These are phyloP conservation scores for Hypocreales sp. DNA, from an alignment of 2,329 filamentous ascomycete genomes.

Conservation along the genomic window DNA sequence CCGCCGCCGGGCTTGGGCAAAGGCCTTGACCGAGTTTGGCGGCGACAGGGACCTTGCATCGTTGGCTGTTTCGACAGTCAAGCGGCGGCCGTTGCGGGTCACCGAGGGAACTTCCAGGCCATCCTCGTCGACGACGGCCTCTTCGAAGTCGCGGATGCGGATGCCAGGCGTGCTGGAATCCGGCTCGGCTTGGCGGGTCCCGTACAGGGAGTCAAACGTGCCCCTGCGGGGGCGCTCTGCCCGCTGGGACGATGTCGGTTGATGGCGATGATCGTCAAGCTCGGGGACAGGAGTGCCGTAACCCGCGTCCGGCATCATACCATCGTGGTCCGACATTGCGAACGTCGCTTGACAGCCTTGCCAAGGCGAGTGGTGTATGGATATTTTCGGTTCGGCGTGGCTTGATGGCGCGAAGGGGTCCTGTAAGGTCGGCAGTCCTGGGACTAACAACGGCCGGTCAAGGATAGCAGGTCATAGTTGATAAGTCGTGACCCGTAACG, in stretches of 20 bases:
- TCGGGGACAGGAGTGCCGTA: slow-evolving; percentile 64
- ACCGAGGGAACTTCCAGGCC: slow-evolving; percentile 36
- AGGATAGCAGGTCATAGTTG: slow-evolving; percentile 14
- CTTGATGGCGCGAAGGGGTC: slow-evolving; percentile 3
- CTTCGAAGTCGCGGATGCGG: slow-evolving; percentile 66
- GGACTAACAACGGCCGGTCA: slow-evolving; percentile 7
- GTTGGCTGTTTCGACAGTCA: slow-evolving; percentile 38
- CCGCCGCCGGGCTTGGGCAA: slow-evolving; percentile 76
- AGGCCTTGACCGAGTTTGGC: slow-evolving; percentile 94
- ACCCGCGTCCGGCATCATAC: slow-evolving; percentile 40
- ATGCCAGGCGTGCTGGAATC: slow-evolving; percentile 21
- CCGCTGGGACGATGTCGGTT: slow-evolving; percentile 43
- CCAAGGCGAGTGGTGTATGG: not conserved
- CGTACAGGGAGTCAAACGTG: slow-evolving; percentile 58
- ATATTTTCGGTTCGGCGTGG: too few relatives aligned
- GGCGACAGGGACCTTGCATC: slow-evolving; percentile 63
- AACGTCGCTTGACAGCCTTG: not conserved
- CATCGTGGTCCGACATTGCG: slow-evolving; percentile 53
- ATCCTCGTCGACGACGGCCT: slow-evolving; percentile 64
- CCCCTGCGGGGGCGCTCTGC: slow-evolving; percentile 48
- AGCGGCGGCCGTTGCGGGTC: slow-evolving; percentile 31
- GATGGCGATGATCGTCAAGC: slow-evolving; percentile 75
- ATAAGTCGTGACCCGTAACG: slow-evolving; percentile 5
- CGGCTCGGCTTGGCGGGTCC: slow-evolving; percentile 28
- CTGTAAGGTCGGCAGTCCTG: slow-evolving; percentile 1